These are phyloP conservation scores for Cyamopsis tetragonoloba DNA, from an alignment of 306 rosid species.

Conservation along the genomic window DNA sequence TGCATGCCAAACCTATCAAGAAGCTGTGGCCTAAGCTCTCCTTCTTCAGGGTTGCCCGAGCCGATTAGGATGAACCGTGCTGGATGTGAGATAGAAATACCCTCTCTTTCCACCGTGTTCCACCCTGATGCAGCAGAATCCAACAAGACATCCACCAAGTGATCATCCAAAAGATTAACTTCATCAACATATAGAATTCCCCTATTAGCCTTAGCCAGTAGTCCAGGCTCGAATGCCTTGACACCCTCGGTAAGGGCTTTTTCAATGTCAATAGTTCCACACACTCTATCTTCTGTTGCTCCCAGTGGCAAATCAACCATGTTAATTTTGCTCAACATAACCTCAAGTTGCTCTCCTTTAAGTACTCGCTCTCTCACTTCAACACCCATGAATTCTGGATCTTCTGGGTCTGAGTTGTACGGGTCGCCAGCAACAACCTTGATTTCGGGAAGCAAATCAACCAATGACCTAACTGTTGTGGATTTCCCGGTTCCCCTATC, in stretches of 20 bases:
- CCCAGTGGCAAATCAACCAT: conserved; percentile 92
- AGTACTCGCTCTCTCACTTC: conserved; percentile 66
- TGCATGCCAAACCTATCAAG: conserved; percentile 94
- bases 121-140: conserved; percentile 96
- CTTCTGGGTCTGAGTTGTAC: conserved; percentile 81
- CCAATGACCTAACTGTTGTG: conserved; percentile 72
- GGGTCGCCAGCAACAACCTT: conserved; percentile 69
- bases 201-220: conserved; percentile 82
- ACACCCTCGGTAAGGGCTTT: conserved; percentile 86
- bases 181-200: conserved; percentile 88
- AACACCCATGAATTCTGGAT: conserved; percentile 77
- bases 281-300: conserved; percentile 87
- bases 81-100: conserved; percentile 82
- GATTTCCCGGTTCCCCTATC: conserved; percentile 91
- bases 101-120: conserved; percentile 94
- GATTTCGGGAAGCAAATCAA: conserved; percentile 82
- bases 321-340: conserved; percentile 65
- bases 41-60: conserved; percentile 91
- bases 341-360: conserved; percentile 61
- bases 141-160: conserved; percentile 76
- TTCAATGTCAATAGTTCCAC: conserved; percentile 89
- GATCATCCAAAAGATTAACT: conserved; percentile 87
- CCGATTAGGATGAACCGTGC: conserved; percentile 89
- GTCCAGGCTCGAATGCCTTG: conserved; percentile 86
- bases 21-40: conserved; percentile 89